A percentile compares a stretch with the other conserved stretches of the same genome.
Evolutionary conservation across 2,329 filamentous ascomycete genomes (phyloP).

Genomic region (Coniosporium uncinatum): DNA sequence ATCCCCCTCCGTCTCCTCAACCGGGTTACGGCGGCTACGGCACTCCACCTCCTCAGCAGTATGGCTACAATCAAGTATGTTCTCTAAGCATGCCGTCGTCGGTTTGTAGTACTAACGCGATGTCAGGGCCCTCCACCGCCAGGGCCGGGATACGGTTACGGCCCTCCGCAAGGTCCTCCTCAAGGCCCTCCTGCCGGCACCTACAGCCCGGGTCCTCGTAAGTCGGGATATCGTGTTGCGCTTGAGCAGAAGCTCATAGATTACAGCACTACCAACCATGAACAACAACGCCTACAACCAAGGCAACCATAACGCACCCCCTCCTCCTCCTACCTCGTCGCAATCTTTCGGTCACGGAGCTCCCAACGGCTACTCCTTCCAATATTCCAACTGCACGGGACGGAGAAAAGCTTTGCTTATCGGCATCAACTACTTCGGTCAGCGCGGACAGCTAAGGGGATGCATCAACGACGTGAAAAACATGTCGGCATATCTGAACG

Average conservation of each 20-base stretch:
- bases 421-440: constrained; percentile 95
- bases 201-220: constrained; percentile 1
- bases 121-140: constrained; percentile 20
- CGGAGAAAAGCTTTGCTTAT: constrained; percentile 85
- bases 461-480: constrained; percentile 99
- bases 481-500: constrained; percentile 87
- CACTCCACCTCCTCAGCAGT: constrained; percentile 34
- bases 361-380: constrained; percentile 74
- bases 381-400: constrained; percentile 89
- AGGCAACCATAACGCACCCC: constrained; percentile 53
- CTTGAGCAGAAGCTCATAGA: constrained; percentile 7
- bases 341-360: constrained; percentile 60
- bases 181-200: not conserved
- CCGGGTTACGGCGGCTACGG: constrained; percentile 26
- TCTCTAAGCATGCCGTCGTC: no score
- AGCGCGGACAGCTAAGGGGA: constrained; percentile 83
- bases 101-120: constrained; percentile 11
- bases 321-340: constrained; percentile 56
- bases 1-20: constrained; percentile 24
- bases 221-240: not conserved
- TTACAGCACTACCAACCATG: constrained; percentile 21
- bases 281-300: constrained; percentile 50
- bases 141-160: constrained; percentile 7
- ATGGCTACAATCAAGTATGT: constrained; percentile 33
- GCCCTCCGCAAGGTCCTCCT: not conserved